Percentiles rank a stretch among this genome's conserved stretches.
Conservation (phyloP, 192 early-diverging fungal genomes). For the Dissophora ornata region DNA sequence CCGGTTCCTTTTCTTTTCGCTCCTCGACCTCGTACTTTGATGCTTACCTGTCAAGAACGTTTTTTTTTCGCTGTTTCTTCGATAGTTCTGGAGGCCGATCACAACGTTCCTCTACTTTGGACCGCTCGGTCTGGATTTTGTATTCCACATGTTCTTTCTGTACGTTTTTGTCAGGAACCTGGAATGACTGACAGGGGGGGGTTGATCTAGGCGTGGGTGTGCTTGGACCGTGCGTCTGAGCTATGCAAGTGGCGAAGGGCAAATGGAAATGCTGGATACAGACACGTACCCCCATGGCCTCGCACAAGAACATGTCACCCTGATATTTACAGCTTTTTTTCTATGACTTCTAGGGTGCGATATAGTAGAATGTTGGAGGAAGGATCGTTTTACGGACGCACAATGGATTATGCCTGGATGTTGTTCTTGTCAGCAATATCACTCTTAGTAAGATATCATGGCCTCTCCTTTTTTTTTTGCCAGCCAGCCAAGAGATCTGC, state of each 20-base stretch:
- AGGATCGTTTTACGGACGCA: slow-evolving; percentile 88
- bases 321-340: no score
- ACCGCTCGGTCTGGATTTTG: slow-evolving; percentile 86
- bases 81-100: slow-evolving; percentile 90
- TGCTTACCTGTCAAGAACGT: not conserved
- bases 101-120: slow-evolving; percentile 98
- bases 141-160: slow-evolving; percentile 95
- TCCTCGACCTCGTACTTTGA: no score
- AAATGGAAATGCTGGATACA: no score
- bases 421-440: slow-evolving; percentile 74
- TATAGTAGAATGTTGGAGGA: slow-evolving; percentile 87
- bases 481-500: no score
- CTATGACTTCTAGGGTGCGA: no score
- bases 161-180: slow-evolving; percentile 46
- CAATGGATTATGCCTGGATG: slow-evolving; percentile 95
- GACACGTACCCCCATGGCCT: no score
- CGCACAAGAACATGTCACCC: no score
- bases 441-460: slow-evolving; percentile 64
- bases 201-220: not conserved
- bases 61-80: not conserved
- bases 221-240: no score
- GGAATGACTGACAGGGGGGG: no score
- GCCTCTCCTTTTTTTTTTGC: not conserved
- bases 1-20: not conserved
- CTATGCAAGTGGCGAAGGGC: no score